Conservation (phyloP, 176 grass and related monocot genomes). For the Aegilops speltoides region DNA sequence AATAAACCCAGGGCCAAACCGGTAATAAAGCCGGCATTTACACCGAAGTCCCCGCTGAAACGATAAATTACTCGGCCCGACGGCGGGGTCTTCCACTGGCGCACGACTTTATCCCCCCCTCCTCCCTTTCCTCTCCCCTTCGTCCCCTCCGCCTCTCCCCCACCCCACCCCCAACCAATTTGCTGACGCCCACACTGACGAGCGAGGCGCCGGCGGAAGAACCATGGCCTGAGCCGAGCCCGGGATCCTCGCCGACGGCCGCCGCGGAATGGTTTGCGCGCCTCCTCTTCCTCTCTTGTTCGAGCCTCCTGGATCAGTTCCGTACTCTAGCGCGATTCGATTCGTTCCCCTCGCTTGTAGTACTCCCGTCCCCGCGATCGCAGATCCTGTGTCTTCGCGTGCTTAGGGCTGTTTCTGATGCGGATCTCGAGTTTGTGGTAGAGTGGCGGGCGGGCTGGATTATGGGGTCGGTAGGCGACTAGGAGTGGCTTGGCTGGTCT, state of each 20-base stretch:
- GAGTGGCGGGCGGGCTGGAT: not conserved
- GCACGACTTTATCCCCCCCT: not conserved
- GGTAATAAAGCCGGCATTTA: not conserved
- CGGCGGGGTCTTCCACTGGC: not conserved
- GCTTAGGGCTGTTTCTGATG: not conserved
- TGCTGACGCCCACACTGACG: not conserved
- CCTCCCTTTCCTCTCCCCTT: not conserved
- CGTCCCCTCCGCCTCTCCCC: not conserved
- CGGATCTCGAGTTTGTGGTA: not conserved
- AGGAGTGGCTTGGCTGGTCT: not conserved
- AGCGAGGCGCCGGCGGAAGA: not conserved
- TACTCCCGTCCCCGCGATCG: not conserved
- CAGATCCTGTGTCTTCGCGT: not conserved
- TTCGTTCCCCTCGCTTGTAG: not conserved
- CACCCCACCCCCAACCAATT: not conserved
- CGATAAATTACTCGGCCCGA: not conserved
- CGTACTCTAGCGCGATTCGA: not conserved
- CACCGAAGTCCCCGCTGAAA: not conserved
- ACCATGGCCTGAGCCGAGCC: constrained; percentile 18
- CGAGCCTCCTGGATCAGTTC: not conserved
- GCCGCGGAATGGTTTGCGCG: not conserved
- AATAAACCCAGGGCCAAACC: not conserved
- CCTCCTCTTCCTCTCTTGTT: not conserved
- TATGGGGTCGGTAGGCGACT: not conserved
- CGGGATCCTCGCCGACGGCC: not conserved